Base-by-base conservation (phyloP, 2,329 filamentous ascomycete genomes). In the Fusarium mangiferae region DNA sequence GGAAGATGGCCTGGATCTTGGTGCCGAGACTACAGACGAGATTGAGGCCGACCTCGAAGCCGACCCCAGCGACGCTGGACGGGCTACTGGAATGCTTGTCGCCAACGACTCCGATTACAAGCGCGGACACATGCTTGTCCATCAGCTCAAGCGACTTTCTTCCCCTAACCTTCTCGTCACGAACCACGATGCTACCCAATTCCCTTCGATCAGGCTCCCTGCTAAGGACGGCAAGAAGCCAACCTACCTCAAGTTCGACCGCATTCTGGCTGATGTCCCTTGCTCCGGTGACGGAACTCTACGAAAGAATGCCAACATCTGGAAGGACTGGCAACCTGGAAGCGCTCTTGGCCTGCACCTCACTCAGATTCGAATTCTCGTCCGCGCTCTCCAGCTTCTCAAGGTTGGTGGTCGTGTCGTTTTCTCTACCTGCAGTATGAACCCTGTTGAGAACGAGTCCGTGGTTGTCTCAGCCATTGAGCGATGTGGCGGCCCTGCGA, bases 351-450 rank as follows among this genome's bases (percentile, higher is more conserved):
- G 96, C 30, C 88, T 99, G 39, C 93, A 98, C 82, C 85, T 90
- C 39, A 97, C 94, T 4, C 96, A 99, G 83, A 89, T 94, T 49
- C 89, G 96, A 52, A 99, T 99, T 76, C 87, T 99, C 55, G 93
- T 97, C 64, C 92, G 96, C 70, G 94, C 96, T 38, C 87, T 99
- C 58, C 96, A 98, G 84, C 94, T 99, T 91, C 90, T 99, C 75
- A 98, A 98, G 86, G 93, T 94, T 63, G 96, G 96, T 45, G 96
- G 96, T 58, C 91, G 95, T 72, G 94, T 98, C 35, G 96, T 99
- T 59, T 99, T 98, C 85, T 98, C 96, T 7, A 99, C 96, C 26
- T 99, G 96, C 88, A 98, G 95, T 83, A 94, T 99, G 93, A 99
- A 99, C 84, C 96, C 96, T 0, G 91, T 98, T 35, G 96, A 99